These are phyloP conservation scores for Eragrostis tef DNA, from an alignment of 202 grass and related monocot genomes.

Conservation along the genomic window DNA sequence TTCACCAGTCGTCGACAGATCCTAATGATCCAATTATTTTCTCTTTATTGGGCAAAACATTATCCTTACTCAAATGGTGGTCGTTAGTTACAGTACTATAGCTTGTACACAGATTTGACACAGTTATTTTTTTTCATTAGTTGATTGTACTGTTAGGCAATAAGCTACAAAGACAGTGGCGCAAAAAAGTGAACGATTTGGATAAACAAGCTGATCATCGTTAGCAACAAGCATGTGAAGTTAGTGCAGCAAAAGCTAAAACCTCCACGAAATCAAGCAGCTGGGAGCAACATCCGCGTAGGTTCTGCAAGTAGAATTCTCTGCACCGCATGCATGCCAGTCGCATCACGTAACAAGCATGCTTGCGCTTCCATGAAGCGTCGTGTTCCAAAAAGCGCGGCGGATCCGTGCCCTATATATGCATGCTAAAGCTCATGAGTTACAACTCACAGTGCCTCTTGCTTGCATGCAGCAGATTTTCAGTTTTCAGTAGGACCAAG, in stretches of 20 bases:
- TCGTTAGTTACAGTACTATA: too few species aligned
- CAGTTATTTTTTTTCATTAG: too few species aligned
- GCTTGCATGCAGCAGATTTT: background rate
- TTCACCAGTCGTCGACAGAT: too few species aligned
- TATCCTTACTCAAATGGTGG: too few species aligned
- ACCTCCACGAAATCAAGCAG: background rate
- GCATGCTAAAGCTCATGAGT: background rate
- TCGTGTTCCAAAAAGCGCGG: background rate
- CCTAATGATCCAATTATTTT: too few species aligned
- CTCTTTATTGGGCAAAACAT: too few species aligned
- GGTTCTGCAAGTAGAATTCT: background rate
- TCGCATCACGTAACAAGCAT: constrained; percentile 42
- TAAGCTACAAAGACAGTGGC: too few species aligned
- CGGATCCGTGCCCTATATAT: constrained; percentile 26
- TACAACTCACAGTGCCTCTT: background rate
- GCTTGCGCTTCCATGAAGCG: too few species aligned
- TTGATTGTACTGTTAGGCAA: too few species aligned
- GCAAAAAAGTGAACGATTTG: too few species aligned
- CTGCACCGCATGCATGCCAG: background rate
- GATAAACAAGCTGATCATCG: background rate
- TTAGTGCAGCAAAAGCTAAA: background rate
- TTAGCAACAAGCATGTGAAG: constrained; percentile 6
- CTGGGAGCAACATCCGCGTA: constrained; percentile 14
- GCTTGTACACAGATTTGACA: too few species aligned
- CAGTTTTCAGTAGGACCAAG: background rate